Base-by-base conservation (phyloP, 495 filamentous ascomycete genomes). In the Neurospora cerealis region DNA sequence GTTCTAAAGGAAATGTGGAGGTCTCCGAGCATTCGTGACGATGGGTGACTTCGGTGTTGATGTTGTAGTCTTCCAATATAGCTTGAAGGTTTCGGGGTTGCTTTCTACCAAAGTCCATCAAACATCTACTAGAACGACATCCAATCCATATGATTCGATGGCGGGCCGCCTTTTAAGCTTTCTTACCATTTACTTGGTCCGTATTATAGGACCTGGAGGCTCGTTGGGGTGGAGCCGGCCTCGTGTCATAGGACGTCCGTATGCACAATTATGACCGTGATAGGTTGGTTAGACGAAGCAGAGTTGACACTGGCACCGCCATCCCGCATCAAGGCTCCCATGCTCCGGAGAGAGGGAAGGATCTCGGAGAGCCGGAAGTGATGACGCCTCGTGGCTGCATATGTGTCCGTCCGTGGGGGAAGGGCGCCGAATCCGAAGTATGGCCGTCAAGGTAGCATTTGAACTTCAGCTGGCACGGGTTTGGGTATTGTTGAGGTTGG, bases 261-360 rank as follows among this genome's bases (percentile, higher is more conserved):
- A 36, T 34, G 54, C 28, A 62, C 54, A 34, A 19, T 34, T 9
- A 32, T 19, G 54, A 19, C 32, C 28, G 6, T 66, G 54, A 66
- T 19, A 66, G 28, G 48, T 15, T 60, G 11, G 28, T 34, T 66
- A 13, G 54, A 62, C 5, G 6, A 60, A 32, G 48, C 2, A 66
- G 6, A 66, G 54, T 17, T 62, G 13, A 62, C 24, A 32, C 54
- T 62, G 24, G 54, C 28, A 62, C 5, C 54, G 54, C 28, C 28
- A 66, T 66, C 6, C 28, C 28, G 28, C 54, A 66, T 1, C 54
- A 34, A 19, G 28, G 15, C 54, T 28, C 54, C 54, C 54, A 66
- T 36, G 54, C 54, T 66, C 73, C 76, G 76, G 76, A 24, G 71
- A 70, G 69, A 75, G 24, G 74, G 76, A 76, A 74, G 69, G 69